Evolutionary conservation across 768 basidiomycete species (phyloP).

Genomic region (Porphyrellus cyaneotinctus): DNA sequence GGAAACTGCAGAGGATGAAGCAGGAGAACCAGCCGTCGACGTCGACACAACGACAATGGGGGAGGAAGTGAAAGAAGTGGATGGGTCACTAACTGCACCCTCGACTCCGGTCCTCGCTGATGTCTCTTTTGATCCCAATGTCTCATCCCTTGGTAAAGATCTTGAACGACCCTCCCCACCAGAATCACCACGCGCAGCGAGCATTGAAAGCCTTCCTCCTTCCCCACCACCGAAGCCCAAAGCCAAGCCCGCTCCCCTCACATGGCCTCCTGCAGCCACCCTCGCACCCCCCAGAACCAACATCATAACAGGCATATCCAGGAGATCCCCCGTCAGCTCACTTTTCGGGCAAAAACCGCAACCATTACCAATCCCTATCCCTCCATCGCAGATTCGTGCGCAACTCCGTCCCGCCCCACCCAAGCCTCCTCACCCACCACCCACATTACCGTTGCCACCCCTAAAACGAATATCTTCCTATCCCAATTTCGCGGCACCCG

Average conservation of each 20-base stretch:
- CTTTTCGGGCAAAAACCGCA: constrained; percentile 24
- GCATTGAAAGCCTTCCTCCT: constrained; percentile 18
- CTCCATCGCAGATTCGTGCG: constrained; percentile 26
- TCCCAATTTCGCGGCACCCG: constrained; percentile 4
- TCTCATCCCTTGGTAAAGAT: constrained; percentile 10
- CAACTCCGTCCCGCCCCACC: constrained; percentile 29
- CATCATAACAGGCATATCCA: constrained; percentile 21
- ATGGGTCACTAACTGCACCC: not conserved
- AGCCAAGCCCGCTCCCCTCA: constrained; percentile 14
- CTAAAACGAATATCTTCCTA: constrained; percentile 19
- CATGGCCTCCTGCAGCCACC: constrained; percentile 1
- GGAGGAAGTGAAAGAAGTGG: not conserved
- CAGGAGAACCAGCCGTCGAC: not conserved
- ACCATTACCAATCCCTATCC: constrained; percentile 26
- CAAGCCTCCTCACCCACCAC: constrained; percentile 17
- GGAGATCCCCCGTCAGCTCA: constrained; percentile 22
- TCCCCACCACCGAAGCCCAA: constrained; percentile 23
- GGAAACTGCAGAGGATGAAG: not conserved
- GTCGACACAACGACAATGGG: not conserved
- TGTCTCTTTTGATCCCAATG: constrained; percentile 7
- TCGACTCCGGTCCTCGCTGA: constrained; percentile 13
- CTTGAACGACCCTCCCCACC: constrained; percentile 7
- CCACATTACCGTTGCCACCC: constrained; percentile 22
- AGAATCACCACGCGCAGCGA: constrained; percentile 5
- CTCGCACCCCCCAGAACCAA: constrained; percentile 17